Evolutionary conservation across 805 yeast genomes (phyloP).

Genomic region (Ogataea saltuana): DNA sequence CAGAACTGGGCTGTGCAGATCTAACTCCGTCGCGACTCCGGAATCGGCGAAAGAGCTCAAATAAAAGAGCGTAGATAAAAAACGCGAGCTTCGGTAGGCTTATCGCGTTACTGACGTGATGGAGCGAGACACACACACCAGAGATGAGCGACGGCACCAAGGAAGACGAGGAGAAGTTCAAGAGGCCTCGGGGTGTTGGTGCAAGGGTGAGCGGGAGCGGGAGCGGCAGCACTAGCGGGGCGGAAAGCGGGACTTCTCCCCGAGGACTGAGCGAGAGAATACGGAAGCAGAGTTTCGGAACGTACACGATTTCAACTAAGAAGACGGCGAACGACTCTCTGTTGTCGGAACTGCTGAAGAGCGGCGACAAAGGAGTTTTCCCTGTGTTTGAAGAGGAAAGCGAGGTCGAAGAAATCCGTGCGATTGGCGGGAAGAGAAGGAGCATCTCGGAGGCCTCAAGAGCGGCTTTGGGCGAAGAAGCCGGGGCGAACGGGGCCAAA

Average conservation of each 20-base stretch:
- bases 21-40: no score
- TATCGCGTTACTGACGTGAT: no score
- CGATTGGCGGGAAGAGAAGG: background rate
- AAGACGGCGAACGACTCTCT: slow-evolving; percentile 25
- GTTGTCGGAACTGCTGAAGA: slow-evolving; percentile 21
- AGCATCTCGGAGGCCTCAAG: no score
- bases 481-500: background rate
- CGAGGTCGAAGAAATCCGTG: slow-evolving; percentile 13
- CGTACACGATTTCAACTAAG: slow-evolving; percentile 20
- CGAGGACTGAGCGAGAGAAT: slow-evolving; percentile 1
- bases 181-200: slow-evolving; percentile 1
- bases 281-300: slow-evolving; percentile 22
- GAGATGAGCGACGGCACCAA: background rate
- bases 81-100: no score
- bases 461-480: no score
- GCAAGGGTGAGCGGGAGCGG: background rate
- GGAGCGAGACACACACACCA: no score
- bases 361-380: slow-evolving; percentile 4
- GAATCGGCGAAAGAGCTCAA: no score
- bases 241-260: no score
- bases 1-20: no score
- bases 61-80: no score
- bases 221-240: background rate
- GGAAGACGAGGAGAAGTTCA: background rate
- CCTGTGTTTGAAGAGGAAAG: slow-evolving; percentile 13